Base-by-base conservation (phyloP, 208 protist species). In the Trypanosoma congolense region DNA sequence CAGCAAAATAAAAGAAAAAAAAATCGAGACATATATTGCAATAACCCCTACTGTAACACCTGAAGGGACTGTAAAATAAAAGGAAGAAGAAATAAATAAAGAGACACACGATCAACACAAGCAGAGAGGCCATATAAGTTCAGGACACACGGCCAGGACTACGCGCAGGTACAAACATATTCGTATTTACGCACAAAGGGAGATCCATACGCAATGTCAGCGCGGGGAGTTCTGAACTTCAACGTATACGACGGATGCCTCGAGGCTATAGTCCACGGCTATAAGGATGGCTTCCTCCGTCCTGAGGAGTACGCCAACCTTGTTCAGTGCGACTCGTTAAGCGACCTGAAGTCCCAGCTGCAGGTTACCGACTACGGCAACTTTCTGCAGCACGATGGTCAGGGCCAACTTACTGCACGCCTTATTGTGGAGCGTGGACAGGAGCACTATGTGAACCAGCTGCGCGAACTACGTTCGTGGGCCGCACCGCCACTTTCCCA, bases 321-420 rank as follows among this genome's bases (percentile, higher is more conserved):
- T 12, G 82, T 73, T 50, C 97, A 99, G 82, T 99, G 97, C 75
- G 97, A 99, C 61, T 95, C 80, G 47, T 80, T 99, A 16, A 93
- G 96, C 86, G 97, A 99, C 74, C 83, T 99, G 62, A 99, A 99
- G 75, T 84, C 98, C 41, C 96, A 99, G 73, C 76, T 99, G 36
- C 83, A 92, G 64, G 63, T 88, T 16, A 99, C 97, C 21, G 96
- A 98, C 71, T 99, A 99, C 71, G 97, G 96, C 19, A 87, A 89
- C 59, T 99, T 99, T 49, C 75, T 99, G 10, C 83, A 97, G 66
- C 92, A 99, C 72, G 97, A 98, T 54, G 80, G 92, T 31, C 42
- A 46, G 21, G 18, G 6, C 72, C 62, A 57, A 30, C 85, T 98
- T 21, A 85, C 87, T 8, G 85, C 96, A 9, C 87, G 83, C 24